Evolutionary conservation across 2,329 filamentous ascomycete species (phyloP), one percentile per base, ranked within the genome.

Genomic region (Zymoseptoria pseudotritici): DNA sequence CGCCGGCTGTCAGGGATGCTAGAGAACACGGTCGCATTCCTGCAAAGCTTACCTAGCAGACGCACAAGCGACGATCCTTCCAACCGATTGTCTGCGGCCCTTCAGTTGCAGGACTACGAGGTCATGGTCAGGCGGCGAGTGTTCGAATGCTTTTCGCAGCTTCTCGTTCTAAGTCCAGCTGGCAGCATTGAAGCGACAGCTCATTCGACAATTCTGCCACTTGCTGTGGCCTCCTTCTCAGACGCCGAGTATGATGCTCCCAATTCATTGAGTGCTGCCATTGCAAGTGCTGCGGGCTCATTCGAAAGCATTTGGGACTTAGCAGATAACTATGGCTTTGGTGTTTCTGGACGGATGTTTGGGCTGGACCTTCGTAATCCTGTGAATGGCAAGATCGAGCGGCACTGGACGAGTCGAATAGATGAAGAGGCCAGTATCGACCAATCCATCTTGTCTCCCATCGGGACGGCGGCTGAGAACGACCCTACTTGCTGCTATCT

Each of bases 221-320:
- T 96, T 21, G 91, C 92, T 0, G 89, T 97, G 26, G 90, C 91
- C 0, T 88, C 93, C 1, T 97, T 99, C 73, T 91, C 94, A 0
- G 92, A 97, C 68, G 91, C 93, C 0, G 91, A 95, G 60, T 91
- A 90, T 68, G 95, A 96, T 71, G 86, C 86, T 0, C 87, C 90
- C 17, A 93, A 86, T 68, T 93, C 91, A 1, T 74, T 97, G 54
- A 96, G 93, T 69, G 89, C 90, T 13, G 91, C 92, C 0, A 97
- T 99, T 69, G 93, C 93, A 19, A 94, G 88, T 66, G 90, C 92
- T 17, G 90, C 91, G 1, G 91, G 90, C 5, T 89, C 86, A 2
- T 97, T 97, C 69, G 94, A 99, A 69, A 92, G 86, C 0, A 85
- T 99, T 49, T 99, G 94, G 94, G 93, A 97, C 63, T 84, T 96